Base-by-base conservation (phyloP, 2,329 filamentous ascomycete genomes). In the Zasmidium cellare region DNA sequence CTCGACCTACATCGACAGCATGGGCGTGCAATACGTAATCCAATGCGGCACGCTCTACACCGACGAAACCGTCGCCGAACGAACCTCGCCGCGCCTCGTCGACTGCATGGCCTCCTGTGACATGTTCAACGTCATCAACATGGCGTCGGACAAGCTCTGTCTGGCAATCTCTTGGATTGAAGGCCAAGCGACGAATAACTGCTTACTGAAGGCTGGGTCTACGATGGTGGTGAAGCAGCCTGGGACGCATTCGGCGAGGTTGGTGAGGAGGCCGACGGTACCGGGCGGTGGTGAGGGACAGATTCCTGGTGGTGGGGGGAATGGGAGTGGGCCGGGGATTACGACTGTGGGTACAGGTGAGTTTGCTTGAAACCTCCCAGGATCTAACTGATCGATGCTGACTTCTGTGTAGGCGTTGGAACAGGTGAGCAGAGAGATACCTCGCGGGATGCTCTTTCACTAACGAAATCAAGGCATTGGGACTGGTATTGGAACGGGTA, bases 101-200 rank as follows among this genome's bases (percentile, higher is more conserved):
- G 60, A 57, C 23, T 72, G 71, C 45, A 69, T 71, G 51, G 56
- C 64, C 22, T 61, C 68, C n/a, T 72, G 71, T 58, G 69, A 71
- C 55, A 65, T 65, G 60, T 71, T 66, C 59, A 72, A 72, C 49
- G 48, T 64, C 14, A 49, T 62, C 12, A 61, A 58, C n/a, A 68
- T 67, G 60, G 57, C 59, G 22, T 41, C 38, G 14, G 58, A 61
- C 22, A 67, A 54, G n/a, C 50, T 57, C 6, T 73, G 71, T 51
- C 47, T 60, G 3, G 69, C 65, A 19, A 58, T 72, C 23, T 70
- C 67, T 1, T 72, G 59, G 56, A 59, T 60, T 24, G 44, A 50
- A 25, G 51, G 45, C 11, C 49, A 51, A 20, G 52, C 28, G 1
- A 56, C 24, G 3, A 48, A 63, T 18, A 71, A 71, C 45, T 73